These are phyloP conservation scores for Diplodia seriata DNA, from an alignment of 2,329 filamentous ascomycete genomes.

Conservation along the genomic window DNA sequence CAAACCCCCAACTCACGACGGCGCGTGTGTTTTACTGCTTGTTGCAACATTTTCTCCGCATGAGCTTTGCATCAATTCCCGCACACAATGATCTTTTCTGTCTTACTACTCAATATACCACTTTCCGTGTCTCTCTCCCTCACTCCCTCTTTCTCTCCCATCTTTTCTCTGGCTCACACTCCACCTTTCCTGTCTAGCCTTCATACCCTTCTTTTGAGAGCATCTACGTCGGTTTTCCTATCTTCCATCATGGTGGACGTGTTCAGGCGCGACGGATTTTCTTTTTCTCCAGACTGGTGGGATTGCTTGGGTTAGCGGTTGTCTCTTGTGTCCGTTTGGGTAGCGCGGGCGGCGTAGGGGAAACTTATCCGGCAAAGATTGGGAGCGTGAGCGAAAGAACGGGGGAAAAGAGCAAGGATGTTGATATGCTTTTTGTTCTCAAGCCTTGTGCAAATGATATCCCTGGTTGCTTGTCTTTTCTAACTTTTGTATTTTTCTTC, in stretches of 20 bases:
- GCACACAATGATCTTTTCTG: slow-evolving; percentile 25
- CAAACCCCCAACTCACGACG: slow-evolving; percentile 40
- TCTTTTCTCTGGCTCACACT: slow-evolving; percentile 5
- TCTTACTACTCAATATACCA: slow-evolving; percentile 21
- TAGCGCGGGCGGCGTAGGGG: slow-evolving; percentile 39
- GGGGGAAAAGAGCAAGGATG: slow-evolving; percentile 42
- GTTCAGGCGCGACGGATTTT: slow-evolving; percentile 38
- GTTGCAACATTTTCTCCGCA: slow-evolving; percentile 31
- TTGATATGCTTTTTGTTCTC: slow-evolving; percentile 35
- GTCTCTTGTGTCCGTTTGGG: slow-evolving; percentile 27
- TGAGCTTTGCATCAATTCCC: slow-evolving; percentile 10
- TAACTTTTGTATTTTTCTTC: slow-evolving; percentile 27
- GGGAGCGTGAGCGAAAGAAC: slow-evolving; percentile 42
- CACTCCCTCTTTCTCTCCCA: slow-evolving; percentile 28
- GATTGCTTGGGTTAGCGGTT: slow-evolving; percentile 38
- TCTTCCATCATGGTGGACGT: slow-evolving; percentile 17
- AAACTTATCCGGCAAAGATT: slow-evolving; percentile 33
- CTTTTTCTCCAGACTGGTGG: slow-evolving; percentile 42
- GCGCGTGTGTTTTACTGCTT: slow-evolving; percentile 36
- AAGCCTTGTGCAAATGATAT: slow-evolving; percentile 28
- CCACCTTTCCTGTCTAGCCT: background rate
- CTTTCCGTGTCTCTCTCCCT: slow-evolving; percentile 34
- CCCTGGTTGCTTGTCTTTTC: slow-evolving; percentile 30
- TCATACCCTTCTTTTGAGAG: slow-evolving; percentile 30
- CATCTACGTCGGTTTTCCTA: slow-evolving; percentile 21